Base-by-base conservation (phyloP, 371 early-diverging fungal genomes). In the Actinomortierella ambigua region DNA sequence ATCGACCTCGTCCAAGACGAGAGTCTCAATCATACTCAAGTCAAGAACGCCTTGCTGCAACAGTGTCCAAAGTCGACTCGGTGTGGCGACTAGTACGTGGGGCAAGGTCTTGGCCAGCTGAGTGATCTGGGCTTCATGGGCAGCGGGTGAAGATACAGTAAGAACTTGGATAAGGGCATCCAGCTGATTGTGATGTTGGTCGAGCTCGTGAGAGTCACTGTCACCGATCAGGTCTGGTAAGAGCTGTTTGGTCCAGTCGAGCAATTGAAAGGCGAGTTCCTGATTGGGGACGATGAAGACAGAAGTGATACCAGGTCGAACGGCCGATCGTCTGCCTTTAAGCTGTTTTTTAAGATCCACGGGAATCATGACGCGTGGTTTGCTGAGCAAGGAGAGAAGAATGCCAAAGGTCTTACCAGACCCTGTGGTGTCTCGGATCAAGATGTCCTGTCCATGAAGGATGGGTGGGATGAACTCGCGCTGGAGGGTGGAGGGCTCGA, bases 281-380 rank as follows among this genome's bases (percentile, higher is more conserved):
- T 93, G 88, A 27, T 94, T 96, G 2, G 94, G 94, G 8, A 88
- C 93, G 41, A 96, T 66, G 39, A 95, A 81, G 6, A 98, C 76
- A 1, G 89, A 78, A 6, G 77, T 81, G 20, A 77, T 76, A 9
- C 68, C 77, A 47, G 60, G 51, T 26, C 46, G 24, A 23, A 29
- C 42, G 11, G 42, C 11, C 17, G 44, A 24, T 11, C 53, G 7
- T 22, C 27, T 18, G 63, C 60, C 29, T 41, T 34, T 34, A 11
- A 34, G 34, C 11, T 34, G 28, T n/a, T 48, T 22, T 0, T 66
- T 20, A 7, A 56, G 23, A 0, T 67, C 67, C 6, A 77, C 71
- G 20, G 28, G 42, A 15, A 47, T 20, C 34, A 14, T 47, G 18
- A 26, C 24, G 9, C 77, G 64, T 11, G 68, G 63, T 55, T 82